Evolutionary conservation across 148 eudicot genomes (phyloP).

Genomic region (Agrostemma githago): DNA sequence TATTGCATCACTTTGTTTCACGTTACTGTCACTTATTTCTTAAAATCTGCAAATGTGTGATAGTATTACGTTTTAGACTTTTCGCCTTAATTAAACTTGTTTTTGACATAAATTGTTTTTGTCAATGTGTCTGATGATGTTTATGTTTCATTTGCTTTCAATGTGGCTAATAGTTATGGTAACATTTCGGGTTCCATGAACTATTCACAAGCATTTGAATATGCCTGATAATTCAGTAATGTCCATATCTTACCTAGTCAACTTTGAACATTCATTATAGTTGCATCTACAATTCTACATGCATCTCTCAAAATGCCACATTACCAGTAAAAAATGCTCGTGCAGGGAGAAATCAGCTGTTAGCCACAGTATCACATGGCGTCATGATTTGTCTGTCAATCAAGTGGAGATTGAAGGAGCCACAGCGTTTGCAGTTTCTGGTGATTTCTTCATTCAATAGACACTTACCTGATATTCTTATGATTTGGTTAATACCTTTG

Average conservation of each 20-base stretch:
- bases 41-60: no score
- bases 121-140: neutral
- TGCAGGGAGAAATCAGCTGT: conserved; percentile 88
- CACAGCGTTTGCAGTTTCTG: conserved; percentile 78
- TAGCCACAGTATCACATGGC: conserved; percentile 79
- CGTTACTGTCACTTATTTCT: no score
- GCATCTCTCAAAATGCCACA: neutral
- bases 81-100: no score
- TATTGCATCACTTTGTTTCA: no score
- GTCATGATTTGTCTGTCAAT: conserved; percentile 55
- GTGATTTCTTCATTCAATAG: no score
- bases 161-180: neutral
- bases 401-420: conserved; percentile 75
- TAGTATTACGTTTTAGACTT: no score
- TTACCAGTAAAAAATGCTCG: neutral
- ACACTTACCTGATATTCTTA: no score
- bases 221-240: neutral
- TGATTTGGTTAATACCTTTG: neutral
- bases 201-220: neutral
- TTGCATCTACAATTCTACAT: neutral
- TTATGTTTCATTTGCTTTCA: neutral
- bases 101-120: neutral
- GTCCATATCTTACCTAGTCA: neutral
- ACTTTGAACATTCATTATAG: neutral
- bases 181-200: neutral